Base-by-base conservation (phyloP, 2,329 filamentous ascomycete species). In the Boeremia exigua region DNA sequence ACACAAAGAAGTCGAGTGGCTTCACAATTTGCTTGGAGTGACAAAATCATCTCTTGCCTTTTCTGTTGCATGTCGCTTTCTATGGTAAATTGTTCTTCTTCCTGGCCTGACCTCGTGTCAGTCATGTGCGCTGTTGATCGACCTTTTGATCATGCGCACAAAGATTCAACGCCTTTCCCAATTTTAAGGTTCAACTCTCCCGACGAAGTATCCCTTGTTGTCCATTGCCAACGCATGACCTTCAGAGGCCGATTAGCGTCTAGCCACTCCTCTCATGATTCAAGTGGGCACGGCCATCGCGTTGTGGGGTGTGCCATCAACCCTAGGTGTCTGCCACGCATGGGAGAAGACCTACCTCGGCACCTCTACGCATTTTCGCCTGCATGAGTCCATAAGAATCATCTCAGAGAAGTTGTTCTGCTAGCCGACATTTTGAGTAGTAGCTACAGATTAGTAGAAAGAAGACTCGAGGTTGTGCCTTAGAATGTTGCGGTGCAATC, bases 91-190 rank as follows among this genome's bases (percentile, higher is more conserved):
- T 15, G 9, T 15, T 34, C 25, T 8, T n/a, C 4, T 39, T 30
- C 40, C 39, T 44, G 33, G 40, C 15, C 23, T 40, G 46, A 29
- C 25, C 14, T 12, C 11, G 27, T 42, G 42, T 50, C 47, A 45
- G 34, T 23, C 15, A 27, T 28, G 42, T 55, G 46, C 49, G 27
- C 36, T 23, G 19, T 23, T 46, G 40, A 55, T 29, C 34, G 7
- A 23, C 5, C 30, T 25, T 27, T 42, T 30, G 53, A 23, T 46
- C 46, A 49, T 42, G 36, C 53, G 52, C 34, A 27, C 48, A 17
- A 15, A 37, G 17, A 12, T 23, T n/a, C 10, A 6, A 17, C 14
- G 15, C 14, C 34, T 39, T 34, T 12, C 48, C 19, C 29, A 25
- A n/a, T 28, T 7, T 8, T n/a, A 27, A 25, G 6, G 7, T 44